phyloP scores from a whole-genome alignment of 768 basidiomycete species.

The Sutorius australiensis region DNA sequence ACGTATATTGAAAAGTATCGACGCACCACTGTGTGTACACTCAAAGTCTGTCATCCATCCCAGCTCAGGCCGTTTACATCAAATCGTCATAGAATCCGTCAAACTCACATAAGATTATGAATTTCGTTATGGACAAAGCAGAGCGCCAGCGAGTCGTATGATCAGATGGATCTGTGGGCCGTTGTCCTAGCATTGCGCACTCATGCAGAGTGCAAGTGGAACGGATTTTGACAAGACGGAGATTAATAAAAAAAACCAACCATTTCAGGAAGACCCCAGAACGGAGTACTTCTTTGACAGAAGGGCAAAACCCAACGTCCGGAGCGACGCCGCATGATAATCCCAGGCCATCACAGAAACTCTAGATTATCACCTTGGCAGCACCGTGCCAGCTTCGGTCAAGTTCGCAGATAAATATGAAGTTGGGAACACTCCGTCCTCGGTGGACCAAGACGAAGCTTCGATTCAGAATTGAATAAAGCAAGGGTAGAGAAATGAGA shows the following conservation, averaged over 20 bases:
- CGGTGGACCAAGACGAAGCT: constrained; percentile 13
- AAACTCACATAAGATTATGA: too few species aligned
- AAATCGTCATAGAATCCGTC: too few species aligned
- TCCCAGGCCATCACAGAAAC: constrained; percentile 44
- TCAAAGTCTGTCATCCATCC: too few species aligned
- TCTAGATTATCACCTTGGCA: constrained; percentile 42
- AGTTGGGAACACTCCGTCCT: constrained; percentile 49
- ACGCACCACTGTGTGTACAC: too few species aligned
- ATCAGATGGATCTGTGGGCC: constrained; percentile 37
- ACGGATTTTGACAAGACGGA: background rate
- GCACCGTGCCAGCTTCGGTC: constrained; percentile 40
- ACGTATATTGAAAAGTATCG: too few species aligned
- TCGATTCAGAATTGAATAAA: too few species aligned
- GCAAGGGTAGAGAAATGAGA: background rate
- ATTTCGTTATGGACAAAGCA: too few species aligned
- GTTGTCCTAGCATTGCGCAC: constrained; percentile 26
- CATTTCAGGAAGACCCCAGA: background rate
- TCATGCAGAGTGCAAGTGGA: constrained; percentile 38
- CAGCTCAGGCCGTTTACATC: too few species aligned
- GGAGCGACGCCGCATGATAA: constrained; percentile 40
- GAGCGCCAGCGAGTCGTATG: too few species aligned
- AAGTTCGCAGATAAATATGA: constrained; percentile 42
- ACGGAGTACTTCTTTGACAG: constrained; percentile 37
- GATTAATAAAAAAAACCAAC: too few species aligned
- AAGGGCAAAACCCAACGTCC: constrained; percentile 38